phyloP scores from a whole-genome alignment of 2,329 filamentous ascomycete species.

The Aspergillus neotritici region DNA sequence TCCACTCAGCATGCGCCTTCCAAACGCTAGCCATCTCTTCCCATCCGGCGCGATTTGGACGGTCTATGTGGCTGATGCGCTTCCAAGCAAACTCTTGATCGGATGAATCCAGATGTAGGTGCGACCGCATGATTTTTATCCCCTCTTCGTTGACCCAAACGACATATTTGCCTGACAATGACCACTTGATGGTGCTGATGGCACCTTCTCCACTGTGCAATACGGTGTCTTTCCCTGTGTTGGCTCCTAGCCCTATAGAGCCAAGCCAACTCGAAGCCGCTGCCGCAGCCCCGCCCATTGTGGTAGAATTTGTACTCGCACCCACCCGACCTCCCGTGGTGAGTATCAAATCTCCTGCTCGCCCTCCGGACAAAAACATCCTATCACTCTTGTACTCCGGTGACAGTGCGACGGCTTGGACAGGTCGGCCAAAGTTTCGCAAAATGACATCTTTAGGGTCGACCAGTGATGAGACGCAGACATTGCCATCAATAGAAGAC shows the following conservation, averaged over 20 bases:
- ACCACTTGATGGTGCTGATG: constrained; percentile 93
- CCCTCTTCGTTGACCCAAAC: constrained; percentile 96
- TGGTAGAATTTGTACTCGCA: constrained; percentile 76
- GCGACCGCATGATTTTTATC: constrained; percentile 95
- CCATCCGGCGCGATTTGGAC: constrained; percentile 81
- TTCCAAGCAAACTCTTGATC: constrained; percentile 88
- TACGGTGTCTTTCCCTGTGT: constrained; percentile 76
- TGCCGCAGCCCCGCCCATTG: constrained; percentile 66
- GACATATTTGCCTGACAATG: constrained; percentile 82
- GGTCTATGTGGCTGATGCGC: constrained; percentile 83
- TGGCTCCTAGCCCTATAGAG: constrained; percentile 72
- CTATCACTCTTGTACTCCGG: constrained; percentile 88
- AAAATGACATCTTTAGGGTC: constrained; percentile 86
- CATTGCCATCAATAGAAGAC: constrained; percentile 90
- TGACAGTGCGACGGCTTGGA: constrained; percentile 88
- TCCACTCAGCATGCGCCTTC: constrained; percentile 90
- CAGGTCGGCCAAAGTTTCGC: constrained; percentile 86
- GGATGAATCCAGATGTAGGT: constrained; percentile 68
- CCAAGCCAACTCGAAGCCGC: constrained; percentile 87
- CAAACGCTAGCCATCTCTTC: constrained; percentile 95
- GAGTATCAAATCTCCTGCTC: constrained; percentile 79
- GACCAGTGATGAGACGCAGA: constrained; percentile 81
- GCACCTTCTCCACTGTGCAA: constrained; percentile 88
- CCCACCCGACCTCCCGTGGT: constrained; percentile 76
- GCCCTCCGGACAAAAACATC: constrained; percentile 83